Evolutionary conservation across 768 basidiomycete species (phyloP).

Genomic region (Tylopilus balloui): DNA sequence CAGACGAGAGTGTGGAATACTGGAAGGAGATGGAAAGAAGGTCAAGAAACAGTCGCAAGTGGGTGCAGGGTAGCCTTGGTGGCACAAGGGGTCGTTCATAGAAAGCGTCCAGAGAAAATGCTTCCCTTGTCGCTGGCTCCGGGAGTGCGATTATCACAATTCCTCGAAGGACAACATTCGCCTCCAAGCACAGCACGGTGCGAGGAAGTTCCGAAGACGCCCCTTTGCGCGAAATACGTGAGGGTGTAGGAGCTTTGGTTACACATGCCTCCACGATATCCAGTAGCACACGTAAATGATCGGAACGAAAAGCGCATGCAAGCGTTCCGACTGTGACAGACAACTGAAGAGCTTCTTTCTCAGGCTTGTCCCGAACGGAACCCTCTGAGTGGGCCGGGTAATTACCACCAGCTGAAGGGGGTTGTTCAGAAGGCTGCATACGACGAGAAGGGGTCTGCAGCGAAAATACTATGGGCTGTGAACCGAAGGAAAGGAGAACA

Average conservation of each 20-base stretch:
- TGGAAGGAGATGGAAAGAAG: slow-evolving; percentile 18
- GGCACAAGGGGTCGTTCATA: slow-evolving; percentile 60
- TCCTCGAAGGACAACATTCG: slow-evolving; percentile 37
- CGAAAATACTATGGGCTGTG: slow-evolving; percentile 54
- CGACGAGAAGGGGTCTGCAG: slow-evolving; percentile 44
- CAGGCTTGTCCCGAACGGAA: neutral
- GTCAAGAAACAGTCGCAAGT: slow-evolving; percentile 52
- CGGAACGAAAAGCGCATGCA: slow-evolving; percentile 52
- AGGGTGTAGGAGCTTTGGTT: slow-evolving; percentile 19
- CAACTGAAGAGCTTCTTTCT: slow-evolving; percentile 36
- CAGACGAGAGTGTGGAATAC: slow-evolving; percentile 6
- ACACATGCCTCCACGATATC: slow-evolving; percentile 36
- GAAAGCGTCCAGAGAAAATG: slow-evolving; percentile 34
- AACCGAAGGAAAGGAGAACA: slow-evolving; percentile 55
- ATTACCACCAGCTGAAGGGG: neutral
- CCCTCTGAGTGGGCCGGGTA: slow-evolving; percentile 6
- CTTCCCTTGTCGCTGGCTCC: slow-evolving; percentile 9
- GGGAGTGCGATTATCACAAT: slow-evolving; percentile 48
- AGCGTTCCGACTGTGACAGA: slow-evolving; percentile 46
- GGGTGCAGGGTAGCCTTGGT: slow-evolving; percentile 45
- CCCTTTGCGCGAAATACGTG: slow-evolving; percentile 11
- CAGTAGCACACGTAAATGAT: slow-evolving; percentile 51
- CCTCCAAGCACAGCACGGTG: slow-evolving; percentile 32
- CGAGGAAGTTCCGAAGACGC: slow-evolving; percentile 15
- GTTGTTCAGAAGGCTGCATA: slow-evolving; percentile 10